Evolutionary conservation across 2,329 filamentous ascomycete genomes (phyloP), one percentile per base, ranked within the genome.

Genomic region (Neospermospora avenae): DNA sequence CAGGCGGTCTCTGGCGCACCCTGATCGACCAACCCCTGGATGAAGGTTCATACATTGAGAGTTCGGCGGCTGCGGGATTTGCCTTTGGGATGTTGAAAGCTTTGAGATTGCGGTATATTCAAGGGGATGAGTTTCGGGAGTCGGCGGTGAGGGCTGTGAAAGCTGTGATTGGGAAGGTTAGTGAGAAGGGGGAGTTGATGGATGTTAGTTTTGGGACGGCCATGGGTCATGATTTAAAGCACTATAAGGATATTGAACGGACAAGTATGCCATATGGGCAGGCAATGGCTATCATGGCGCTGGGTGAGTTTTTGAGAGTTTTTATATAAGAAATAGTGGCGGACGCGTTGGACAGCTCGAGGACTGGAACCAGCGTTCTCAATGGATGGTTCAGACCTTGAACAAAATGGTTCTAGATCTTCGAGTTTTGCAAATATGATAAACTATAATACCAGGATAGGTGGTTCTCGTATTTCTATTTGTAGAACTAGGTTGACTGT

Each of bases 181-280:
- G 82, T 66, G 74, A 77, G 0, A 79, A 85, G 60, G 90, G 90
- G 1, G 90, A 93, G 75, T 74, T 93, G 69, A 77, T 82, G 51
- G 85, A 91, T 70, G 88, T 87, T 1, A 91, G 87, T 65, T 93
- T 93, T 70, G 90, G 90, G 0, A 93, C 90, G 0, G 87, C 79
- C 0, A 92, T 93, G 88, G 90, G 90, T 0, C 79, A 84, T 65
- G 81, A 82, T 59, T 73, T 92, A 70, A 83, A 92, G 74, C 88
- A 91, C 72, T 93, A 93, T 70, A 87, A 88, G 73, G 83, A 90
- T 64, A 92, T 93, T 60, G 81, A 85, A 1, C 75, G 87, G 63
- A 93, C 90, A 2, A 88, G 86, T 67, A 93, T 93, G 90, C 90
- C 89, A 6, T 93, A 93, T 68, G 90, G 90, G 0, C 90, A 93